Conservation (phyloP, 371 early-diverging fungal genomes). For the Choanephora cucurbitarum region DNA sequence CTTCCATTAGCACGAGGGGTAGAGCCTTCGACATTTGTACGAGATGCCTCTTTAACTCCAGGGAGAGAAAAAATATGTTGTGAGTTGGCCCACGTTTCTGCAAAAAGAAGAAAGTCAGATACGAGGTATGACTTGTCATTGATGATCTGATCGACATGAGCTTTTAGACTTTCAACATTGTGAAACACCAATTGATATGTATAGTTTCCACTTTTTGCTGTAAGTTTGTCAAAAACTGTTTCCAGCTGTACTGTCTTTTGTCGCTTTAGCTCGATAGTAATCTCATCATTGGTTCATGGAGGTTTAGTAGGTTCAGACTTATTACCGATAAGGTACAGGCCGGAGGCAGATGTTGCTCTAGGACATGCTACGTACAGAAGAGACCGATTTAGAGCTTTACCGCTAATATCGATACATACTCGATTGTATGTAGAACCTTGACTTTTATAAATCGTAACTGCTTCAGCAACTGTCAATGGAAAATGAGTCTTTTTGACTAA, state of each 20-base stretch:
- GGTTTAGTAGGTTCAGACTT: too few relatives aligned
- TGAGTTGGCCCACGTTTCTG: too few relatives aligned
- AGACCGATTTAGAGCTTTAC: not conserved
- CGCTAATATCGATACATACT: not conserved
- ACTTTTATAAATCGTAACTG: not conserved
- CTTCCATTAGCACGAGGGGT: not conserved
- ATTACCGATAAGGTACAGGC: not conserved
- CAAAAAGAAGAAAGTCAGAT: conserved; percentile 3
- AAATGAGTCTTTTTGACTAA: not conserved
- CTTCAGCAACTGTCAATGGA: not conserved
- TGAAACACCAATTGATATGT: conserved; percentile 1
- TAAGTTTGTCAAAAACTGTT: not conserved
- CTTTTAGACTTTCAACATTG: conserved; percentile 3
- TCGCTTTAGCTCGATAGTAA: not conserved
- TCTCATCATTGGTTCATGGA: not conserved
- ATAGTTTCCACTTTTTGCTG: not conserved
- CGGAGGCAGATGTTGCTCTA: not conserved
- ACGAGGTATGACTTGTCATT: not conserved
- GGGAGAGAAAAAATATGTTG: too few relatives aligned
- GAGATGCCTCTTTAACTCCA: not conserved
- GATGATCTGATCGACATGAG: not conserved
- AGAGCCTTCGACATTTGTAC: not conserved
- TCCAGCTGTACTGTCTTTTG: not conserved
- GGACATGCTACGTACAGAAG: not conserved
- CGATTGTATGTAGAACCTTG: conserved; percentile 1